Base-by-base conservation (phyloP, 192 early-diverging fungal genomes). In the Chytriomyces sp. region DNA sequence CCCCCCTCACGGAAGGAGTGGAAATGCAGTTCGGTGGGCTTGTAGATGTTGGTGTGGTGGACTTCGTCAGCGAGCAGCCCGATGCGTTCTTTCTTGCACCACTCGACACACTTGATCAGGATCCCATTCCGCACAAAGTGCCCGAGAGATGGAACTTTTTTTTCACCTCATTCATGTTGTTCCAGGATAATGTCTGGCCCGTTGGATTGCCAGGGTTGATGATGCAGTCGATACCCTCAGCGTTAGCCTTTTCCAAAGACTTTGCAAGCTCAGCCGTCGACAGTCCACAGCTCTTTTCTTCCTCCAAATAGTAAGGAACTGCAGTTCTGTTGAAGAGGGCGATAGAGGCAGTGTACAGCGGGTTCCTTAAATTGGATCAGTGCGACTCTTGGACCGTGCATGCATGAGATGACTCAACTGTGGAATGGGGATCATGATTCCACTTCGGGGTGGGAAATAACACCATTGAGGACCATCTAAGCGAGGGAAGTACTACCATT, bases 151-250 rank as follows among this genome's bases (percentile, higher is more conserved):
- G 22, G 31, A 71, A 8, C 39, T 5, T 58, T 28, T 58, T 54
- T 63, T 17, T 8, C 52, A 82, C 80, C 44, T 94, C 92, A 8
- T 79, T 82, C 84, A 99, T 96, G 75, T 94, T 93, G 39, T 92
- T 82, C 74, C 88, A 83, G 25, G 78, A 77, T 40, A 99, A 84
- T 74, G 89, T 92, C 71, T 93, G 92, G 58, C 97, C 97, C 3
- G 97, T 99, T 26, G 97, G 97, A 86, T 99, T 99, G 32, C 97
- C 97, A 14, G 97, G 97, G 77, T 99, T 99, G 75, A 99, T 98
- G 44, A 99, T 93, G 63, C 91, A 94, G 26, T 99, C 95, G 12
- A 89, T 74, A 56, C 93, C 94, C n/a, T 84, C 76, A 25, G 64
- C 76, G 22, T 86, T 82, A 3, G 93, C 91, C 59, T 89, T 82